A percentile compares a stretch with the other conserved stretches of the same genome.
phyloP scores from a whole-genome alignment of 169 alveolate genomes.

The Babesia bovis region DNA sequence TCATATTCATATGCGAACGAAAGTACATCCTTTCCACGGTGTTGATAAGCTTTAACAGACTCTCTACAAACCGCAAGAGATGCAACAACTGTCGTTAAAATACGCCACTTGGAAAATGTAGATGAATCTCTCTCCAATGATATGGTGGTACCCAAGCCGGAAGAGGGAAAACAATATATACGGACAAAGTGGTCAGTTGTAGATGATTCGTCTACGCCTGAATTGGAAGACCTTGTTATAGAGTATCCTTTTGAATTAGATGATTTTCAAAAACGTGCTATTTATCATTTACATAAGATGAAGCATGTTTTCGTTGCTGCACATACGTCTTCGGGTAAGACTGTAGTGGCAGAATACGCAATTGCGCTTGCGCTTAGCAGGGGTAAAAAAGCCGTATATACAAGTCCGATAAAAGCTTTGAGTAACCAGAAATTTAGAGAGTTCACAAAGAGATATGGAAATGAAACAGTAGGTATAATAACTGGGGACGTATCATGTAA shows the following conservation, averaged over 20 bases:
- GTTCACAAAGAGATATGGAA: conserved; percentile 79
- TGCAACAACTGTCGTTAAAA: not conserved
- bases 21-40: too few species aligned
- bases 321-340: conserved; percentile 99
- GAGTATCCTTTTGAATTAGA: conserved; percentile 93
- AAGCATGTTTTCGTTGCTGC: conserved; percentile 97
- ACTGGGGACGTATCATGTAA: conserved; percentile 98
- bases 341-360: conserved; percentile 98
- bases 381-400: conserved; percentile 93
- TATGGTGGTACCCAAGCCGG: conserved; percentile 57
- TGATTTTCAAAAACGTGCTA: conserved; percentile 94
- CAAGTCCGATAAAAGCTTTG: conserved; percentile 98
- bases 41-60: too few species aligned
- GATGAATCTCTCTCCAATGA: not conserved
- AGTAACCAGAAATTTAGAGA: conserved; percentile 96
- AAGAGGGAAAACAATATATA: conserved; percentile 48
- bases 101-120: not conserved
- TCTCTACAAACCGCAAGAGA: too few species aligned
- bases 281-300: conserved; percentile 87
- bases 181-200: conserved; percentile 78
- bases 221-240: conserved; percentile 72
- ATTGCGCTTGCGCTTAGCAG: conserved; percentile 92
- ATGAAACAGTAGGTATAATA: conserved; percentile 90
- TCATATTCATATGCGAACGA: too few species aligned
- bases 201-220: conserved; percentile 59